phyloP scores from a whole-genome alignment of 495 filamentous ascomycete genomes.

The Acidiella bohemica region DNA sequence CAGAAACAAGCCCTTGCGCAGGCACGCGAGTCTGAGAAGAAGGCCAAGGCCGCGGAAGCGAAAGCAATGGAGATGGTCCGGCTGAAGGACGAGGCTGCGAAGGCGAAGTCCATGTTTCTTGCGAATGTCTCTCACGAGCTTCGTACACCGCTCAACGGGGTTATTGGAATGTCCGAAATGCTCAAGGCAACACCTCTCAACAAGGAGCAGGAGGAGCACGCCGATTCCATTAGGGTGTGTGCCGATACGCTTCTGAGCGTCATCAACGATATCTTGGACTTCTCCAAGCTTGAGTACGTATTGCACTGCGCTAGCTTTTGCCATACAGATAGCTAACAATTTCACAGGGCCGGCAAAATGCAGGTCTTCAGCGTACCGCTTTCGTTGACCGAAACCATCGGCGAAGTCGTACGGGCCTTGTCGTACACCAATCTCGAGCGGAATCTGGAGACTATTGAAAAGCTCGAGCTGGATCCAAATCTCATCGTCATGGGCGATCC shows the following conservation, averaged over 20 bases:
- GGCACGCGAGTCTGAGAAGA: constrained; percentile 65
- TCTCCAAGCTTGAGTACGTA: constrained; percentile 63
- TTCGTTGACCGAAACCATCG: constrained; percentile 72
- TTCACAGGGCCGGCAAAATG: constrained; percentile 71
- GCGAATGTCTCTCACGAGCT: constrained; percentile 59
- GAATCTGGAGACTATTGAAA: constrained; percentile 60
- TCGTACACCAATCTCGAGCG: constrained; percentile 74
- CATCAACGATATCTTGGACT: constrained; percentile 91
- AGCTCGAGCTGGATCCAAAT: constrained; percentile 50
- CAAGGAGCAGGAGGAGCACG: constrained; percentile 74
- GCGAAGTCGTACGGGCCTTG: constrained; percentile 72
- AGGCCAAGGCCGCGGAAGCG: constrained; percentile 69
- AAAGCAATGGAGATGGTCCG: constrained; percentile 78
- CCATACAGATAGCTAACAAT: background rate
- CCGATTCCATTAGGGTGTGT: constrained; percentile 83
- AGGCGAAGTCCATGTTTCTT: constrained; percentile 82
- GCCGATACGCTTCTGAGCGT: constrained; percentile 82
- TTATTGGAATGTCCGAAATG: constrained; percentile 60
- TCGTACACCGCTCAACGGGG: constrained; percentile 20
- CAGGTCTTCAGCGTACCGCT: constrained; percentile 77
- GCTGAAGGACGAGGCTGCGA: constrained; percentile 79
- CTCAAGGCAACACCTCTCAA: constrained; percentile 64
- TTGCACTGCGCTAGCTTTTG: background rate
- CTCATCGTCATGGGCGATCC: constrained; percentile 82
- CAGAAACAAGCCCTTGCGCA: constrained; percentile 72